Conservation (phyloP, 768 basidiomycete species). For the Suillus variegatus region DNA sequence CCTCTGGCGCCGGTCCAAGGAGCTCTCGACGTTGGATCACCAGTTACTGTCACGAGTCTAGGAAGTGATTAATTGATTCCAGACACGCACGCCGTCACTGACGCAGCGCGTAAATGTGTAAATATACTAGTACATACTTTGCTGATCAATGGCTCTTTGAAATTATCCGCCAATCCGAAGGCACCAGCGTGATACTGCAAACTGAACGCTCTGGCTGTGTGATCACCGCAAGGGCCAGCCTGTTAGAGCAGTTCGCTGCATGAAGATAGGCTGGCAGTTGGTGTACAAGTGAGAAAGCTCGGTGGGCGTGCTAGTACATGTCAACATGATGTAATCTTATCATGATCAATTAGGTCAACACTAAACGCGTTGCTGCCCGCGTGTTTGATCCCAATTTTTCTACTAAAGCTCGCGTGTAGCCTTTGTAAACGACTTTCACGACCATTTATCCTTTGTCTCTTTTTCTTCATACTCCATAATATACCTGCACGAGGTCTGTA, state of each 20-base stretch:
- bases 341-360: neutral
- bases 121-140: too few relatives aligned
- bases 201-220: neutral
- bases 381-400: conserved; percentile 12
- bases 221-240: neutral
- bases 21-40: neutral
- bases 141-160: neutral
- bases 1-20: neutral
- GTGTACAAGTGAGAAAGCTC: neutral
- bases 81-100: neutral
- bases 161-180: neutral
- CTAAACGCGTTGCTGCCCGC: neutral
- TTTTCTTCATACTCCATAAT: conserved; percentile 4
- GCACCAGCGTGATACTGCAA: neutral
- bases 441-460: conserved; percentile 8
- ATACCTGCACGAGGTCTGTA: conserved; percentile 3
- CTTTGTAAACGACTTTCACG: conserved; percentile 20
- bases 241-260: neutral
- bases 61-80: neutral
- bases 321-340: conserved; percentile 2
- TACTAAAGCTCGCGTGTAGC: conserved; percentile 8
- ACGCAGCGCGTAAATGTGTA: too few relatives aligned
- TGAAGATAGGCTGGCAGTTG: neutral
- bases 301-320: neutral
- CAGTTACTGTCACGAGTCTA: neutral